phyloP scores from a whole-genome alignment of 129 eudicot species.

The Tagetes patula region DNA sequence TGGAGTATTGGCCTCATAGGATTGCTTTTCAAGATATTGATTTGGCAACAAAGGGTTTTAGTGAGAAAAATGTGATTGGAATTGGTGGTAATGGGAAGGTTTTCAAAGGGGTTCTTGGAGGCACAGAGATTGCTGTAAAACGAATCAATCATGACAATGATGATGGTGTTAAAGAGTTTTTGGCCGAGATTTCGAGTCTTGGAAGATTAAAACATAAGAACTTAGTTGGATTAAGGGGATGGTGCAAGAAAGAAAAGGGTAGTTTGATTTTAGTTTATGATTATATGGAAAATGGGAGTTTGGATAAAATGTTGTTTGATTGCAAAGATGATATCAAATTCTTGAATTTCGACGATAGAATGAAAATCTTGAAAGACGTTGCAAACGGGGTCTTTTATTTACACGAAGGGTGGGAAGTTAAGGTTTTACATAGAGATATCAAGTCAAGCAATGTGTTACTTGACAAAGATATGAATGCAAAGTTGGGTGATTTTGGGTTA shows the following conservation, averaged over 20 bases:
- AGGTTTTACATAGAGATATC: conserved; percentile 72
- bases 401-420: conserved; percentile 82
- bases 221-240: conserved; percentile 73
- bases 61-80: conserved; percentile 74
- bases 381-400: conserved; percentile 60
- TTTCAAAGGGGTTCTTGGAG: conserved; percentile 64
- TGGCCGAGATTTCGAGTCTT: conserved; percentile 75
- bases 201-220: conserved; percentile 69
- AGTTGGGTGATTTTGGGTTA: conserved; percentile 72
- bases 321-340: conserved; percentile 37
- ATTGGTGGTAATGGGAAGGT: conserved; percentile 73
- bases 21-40: conserved; percentile 58
- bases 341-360: conserved; percentile 50
- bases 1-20: conserved; percentile 83
- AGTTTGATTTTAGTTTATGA: conserved; percentile 70
- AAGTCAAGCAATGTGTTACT: conserved; percentile 81
- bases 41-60: conserved; percentile 53
- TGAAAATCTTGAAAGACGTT: conserved; percentile 58
- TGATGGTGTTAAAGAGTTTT: conserved; percentile 59
- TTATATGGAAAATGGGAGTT: conserved; percentile 82
- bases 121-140: conserved; percentile 60
- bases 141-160: conserved; percentile 54
- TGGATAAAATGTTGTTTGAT: conserved; percentile 55
- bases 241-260: conserved; percentile 78
- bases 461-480: conserved; percentile 67